Conservation (phyloP, 495 filamentous ascomycete species). For the Rusavskia elegans region DNA sequence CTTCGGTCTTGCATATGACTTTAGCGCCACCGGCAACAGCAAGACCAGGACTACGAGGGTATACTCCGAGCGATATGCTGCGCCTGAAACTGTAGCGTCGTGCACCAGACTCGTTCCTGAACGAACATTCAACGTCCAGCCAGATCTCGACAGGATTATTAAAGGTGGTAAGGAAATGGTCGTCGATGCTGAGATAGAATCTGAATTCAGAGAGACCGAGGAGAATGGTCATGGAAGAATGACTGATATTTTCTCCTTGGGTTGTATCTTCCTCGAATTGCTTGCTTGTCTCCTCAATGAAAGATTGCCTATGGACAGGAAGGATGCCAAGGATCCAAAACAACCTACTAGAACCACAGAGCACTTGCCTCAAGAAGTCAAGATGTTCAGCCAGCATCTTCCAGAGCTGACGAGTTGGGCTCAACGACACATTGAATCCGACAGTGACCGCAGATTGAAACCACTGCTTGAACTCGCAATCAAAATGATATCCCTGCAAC, state of each 20-base stretch:
- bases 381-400: too few species aligned
- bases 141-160: not conserved
- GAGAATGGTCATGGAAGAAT: not conserved
- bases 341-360: too few species aligned
- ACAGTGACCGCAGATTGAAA: too few species aligned
- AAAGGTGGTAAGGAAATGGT: too few species aligned
- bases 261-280: not conserved
- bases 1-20: slow-evolving; percentile 24
- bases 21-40: slow-evolving; percentile 7
- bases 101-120: too few species aligned
- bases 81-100: slow-evolving; percentile 2
- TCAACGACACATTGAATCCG: too few species aligned
- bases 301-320: not conserved
- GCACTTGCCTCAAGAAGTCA: too few species aligned
- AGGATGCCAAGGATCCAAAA: too few species aligned
- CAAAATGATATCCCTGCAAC: too few species aligned
- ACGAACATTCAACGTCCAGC: not conserved
- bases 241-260: not conserved
- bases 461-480: too few species aligned
- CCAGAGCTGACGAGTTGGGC: too few species aligned
- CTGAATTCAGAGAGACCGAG: not conserved
- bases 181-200: not conserved
- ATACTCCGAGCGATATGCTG: slow-evolving; percentile 8
- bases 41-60: slow-evolving; percentile 1
- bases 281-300: not conserved